Evolutionary conservation across 2,329 filamentous ascomycete species (phyloP), one percentile per base, ranked within the genome.

Genomic region (Pseudocercospora fijiensis): DNA sequence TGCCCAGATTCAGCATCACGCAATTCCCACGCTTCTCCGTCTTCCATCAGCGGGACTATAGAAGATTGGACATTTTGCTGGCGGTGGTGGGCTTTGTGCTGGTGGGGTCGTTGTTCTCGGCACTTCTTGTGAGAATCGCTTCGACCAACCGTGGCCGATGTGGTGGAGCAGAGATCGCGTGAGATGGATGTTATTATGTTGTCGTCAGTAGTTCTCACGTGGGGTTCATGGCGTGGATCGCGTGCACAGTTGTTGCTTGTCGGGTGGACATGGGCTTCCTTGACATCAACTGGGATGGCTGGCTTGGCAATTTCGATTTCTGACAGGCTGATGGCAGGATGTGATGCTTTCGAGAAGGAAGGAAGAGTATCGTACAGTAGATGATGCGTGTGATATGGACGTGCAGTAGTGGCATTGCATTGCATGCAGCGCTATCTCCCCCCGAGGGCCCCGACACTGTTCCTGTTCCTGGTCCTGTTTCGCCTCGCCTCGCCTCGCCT

Each of bases 11-110:
- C 52, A 56, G 52, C 27, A 56, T 56, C 27, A 56, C 52, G 16
- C 52, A 56, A 4, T 56, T 56, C 10, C 52, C 52, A 2, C 52
- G 52, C 26, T 56, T 56, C 52, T 56, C 52, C n/a, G 26, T 56
- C n/a, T 56, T 56, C 22, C 37, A 56, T n/a, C 52, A 37, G 27
- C 16, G 52, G n/a, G 52, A 56, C 13, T 56, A n/a, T 6, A 56
- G 52, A n/a, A 20, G 52, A 16, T 5, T 56, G 9, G 52, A 56
- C 22, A 37, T 56, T 8, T 20, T 56, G 52, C n/a, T 56, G 26
- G 52, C 27, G 18, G 52, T 56, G 26, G 3, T 56, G 52, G 28
- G 52, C n/a, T 30, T 37, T 24, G 28, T 56, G 28, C 8, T 56
- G 2, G 27, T 37, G 5, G 52, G 52, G 6, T 37, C 52, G 5